These are phyloP conservation scores for Juglanconis oblonga DNA, from an alignment of 2,329 filamentous ascomycete genomes.

Conservation along the genomic window DNA sequence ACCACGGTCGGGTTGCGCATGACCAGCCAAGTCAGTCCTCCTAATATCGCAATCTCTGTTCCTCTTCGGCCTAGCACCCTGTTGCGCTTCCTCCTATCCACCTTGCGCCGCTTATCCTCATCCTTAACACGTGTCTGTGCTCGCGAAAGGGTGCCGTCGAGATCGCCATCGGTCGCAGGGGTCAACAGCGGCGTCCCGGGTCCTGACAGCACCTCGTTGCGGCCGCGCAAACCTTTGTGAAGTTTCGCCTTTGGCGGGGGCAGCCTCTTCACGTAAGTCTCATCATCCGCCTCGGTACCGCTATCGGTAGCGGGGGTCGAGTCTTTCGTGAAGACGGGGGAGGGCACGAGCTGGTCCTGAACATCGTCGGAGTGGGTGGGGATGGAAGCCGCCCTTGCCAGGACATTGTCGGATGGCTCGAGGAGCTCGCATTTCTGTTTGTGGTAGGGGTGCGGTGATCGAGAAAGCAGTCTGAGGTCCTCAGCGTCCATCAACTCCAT, in stretches of 20 bases:
- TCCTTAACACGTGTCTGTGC: conserved; percentile 20
- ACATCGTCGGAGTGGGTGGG: conserved; percentile 21
- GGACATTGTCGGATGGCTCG: conserved; percentile 34
- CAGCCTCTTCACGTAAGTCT: conserved; percentile 80
- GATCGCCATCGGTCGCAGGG: conserved; percentile 44
- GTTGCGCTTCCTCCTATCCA: conserved; percentile 39
- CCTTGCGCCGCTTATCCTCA: conserved; percentile 9
- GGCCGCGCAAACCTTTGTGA: conserved; percentile 74
- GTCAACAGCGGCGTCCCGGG: conserved; percentile 54
- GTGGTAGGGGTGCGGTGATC: conserved; percentile 68
- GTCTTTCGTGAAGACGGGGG: conserved; percentile 41
- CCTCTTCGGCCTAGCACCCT: conserved; percentile 51
- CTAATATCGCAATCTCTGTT: conserved; percentile 51
- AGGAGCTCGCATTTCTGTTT: conserved; percentile 55
- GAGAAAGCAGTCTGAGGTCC: conserved; percentile 48
- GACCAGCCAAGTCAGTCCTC: conserved; percentile 46
- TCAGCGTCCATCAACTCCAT: conserved; percentile 32
- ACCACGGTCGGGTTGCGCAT: conserved; percentile 44
- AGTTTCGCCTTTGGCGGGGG: conserved; percentile 72
- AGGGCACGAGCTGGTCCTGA: conserved; percentile 21
- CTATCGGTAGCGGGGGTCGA: conserved; percentile 74
- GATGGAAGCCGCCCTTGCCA: conserved; percentile 22
- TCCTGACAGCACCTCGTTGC: conserved; percentile 52
- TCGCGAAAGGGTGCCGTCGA: conserved; percentile 20
- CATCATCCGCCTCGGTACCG: conserved; percentile 93